Conservation (phyloP, 306 rosid genomes). For the Macrotyloma uniflorum region DNA sequence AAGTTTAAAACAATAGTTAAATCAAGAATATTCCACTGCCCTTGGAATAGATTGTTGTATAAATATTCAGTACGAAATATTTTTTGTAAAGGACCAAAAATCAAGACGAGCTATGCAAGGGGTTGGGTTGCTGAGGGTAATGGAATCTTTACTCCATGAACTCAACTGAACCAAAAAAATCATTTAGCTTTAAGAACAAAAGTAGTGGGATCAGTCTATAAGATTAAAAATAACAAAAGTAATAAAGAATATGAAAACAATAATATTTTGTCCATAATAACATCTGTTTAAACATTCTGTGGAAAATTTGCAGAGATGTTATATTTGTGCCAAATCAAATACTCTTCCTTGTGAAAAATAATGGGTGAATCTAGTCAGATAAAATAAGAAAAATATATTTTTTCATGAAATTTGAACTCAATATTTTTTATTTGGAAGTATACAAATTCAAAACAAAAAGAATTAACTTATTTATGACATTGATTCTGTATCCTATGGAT, state of each 20-base stretch:
- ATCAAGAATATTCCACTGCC: conserved; percentile 12
- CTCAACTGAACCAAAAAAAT: background rate
- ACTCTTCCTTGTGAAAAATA: background rate
- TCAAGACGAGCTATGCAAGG: background rate
- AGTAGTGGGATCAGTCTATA: background rate
- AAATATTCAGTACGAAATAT: background rate
- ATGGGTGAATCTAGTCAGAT: background rate
- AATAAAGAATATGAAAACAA: background rate
- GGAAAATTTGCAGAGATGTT: background rate
- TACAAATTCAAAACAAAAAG: background rate
- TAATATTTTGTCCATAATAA: background rate
- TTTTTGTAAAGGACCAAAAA: conserved; percentile 2
- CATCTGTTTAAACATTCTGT: background rate
- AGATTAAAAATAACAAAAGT: background rate
- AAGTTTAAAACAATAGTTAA: conserved; percentile 3
- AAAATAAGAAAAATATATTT: background rate
- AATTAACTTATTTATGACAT: background rate
- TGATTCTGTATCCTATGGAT: background rate
- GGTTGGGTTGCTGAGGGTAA: background rate
- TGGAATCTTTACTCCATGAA: background rate
- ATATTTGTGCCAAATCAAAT: background rate
- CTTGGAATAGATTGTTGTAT: conserved; percentile 13
- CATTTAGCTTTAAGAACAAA: background rate
- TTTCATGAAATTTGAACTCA: background rate
- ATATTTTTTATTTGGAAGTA: background rate